These are phyloP conservation scores for Davidsoniella virescens DNA, from an alignment of 2,329 filamentous ascomycete species.

Conservation along the genomic window DNA sequence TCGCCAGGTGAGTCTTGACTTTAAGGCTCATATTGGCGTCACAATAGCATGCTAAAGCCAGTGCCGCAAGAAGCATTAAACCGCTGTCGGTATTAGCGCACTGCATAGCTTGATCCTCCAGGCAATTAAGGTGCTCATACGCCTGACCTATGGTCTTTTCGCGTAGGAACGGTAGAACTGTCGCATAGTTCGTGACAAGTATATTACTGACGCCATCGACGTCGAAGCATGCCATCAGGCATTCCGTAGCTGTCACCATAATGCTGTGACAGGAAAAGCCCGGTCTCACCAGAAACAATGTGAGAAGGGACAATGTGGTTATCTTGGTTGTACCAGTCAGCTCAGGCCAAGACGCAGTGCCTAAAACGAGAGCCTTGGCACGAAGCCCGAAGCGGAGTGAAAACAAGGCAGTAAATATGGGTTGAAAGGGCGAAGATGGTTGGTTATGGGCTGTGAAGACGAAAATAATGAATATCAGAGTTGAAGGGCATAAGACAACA, in stretches of 20 bases:
- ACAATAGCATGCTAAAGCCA: slow-evolving; percentile 2
- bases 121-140: not conserved
- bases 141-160: not conserved
- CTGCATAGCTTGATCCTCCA: not conserved
- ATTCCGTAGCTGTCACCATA: not conserved
- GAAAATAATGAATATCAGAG: not conserved
- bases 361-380: too few relatives aligned
- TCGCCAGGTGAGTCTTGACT: not conserved
- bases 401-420: too few relatives aligned
- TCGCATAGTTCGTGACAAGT: not conserved
- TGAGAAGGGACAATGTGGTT: too few relatives aligned
- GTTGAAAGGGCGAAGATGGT: not conserved
- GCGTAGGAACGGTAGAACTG: slow-evolving; percentile 1
- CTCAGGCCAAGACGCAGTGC: too few relatives aligned
- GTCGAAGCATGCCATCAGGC: not conserved
- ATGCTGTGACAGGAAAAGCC: too few relatives aligned
- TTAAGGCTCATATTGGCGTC: not conserved
- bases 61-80: not conserved
- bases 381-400: too few relatives aligned
- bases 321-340: too few relatives aligned
- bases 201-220: not conserved
- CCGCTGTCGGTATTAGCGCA: not conserved
- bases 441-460: not conserved
- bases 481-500: too few relatives aligned
- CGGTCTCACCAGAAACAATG: too few relatives aligned